Percentiles rank a stretch among this genome's conserved stretches.
phyloP scores from a whole-genome alignment of 78 protist genomes.

The Tieghemostelium lacteum region DNA sequence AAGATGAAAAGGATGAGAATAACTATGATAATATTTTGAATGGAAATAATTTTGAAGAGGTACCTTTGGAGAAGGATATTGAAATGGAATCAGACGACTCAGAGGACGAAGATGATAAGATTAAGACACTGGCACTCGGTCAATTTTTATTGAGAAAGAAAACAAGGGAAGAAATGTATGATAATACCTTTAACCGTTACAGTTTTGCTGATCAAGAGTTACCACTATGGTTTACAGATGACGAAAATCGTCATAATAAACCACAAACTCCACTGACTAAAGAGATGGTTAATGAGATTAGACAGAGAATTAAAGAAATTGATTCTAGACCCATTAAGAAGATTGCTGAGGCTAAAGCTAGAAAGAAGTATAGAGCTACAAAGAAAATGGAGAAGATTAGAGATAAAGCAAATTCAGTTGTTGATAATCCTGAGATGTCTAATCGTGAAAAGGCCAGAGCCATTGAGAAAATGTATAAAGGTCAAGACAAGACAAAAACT shows the following conservation, averaged over 20 bases:
- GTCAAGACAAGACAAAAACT: conserved; percentile 3
- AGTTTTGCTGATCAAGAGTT: conserved; percentile 83
- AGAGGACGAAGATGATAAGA: conserved; percentile 26
- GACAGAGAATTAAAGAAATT: conserved; percentile 79
- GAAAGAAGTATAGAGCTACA: conserved; percentile 77
- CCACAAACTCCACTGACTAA: conserved; percentile 88
- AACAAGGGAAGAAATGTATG: conserved; percentile 78
- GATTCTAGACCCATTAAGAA: conserved; percentile 93
- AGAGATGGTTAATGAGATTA: conserved; percentile 84
- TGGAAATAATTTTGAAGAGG: conserved; percentile 17
- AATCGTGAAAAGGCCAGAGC: conserved; percentile 67
- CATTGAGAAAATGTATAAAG: conserved; percentile 49
- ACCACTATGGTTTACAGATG: conserved; percentile 93
- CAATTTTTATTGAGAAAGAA: conserved; percentile 74
- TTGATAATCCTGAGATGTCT: conserved; percentile 74
- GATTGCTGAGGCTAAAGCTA: conserved; percentile 95
- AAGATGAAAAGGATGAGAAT: neutral
- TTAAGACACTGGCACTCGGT: conserved; percentile 87
- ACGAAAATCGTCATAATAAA: conserved; percentile 79
- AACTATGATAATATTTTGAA: neutral
- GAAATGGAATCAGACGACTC: conserved; percentile 34
- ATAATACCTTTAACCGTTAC: conserved; percentile 89
- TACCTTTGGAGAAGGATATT: conserved; percentile 59
- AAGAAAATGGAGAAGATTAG: conserved; percentile 72
- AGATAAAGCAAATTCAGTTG: conserved; percentile 58